Evolutionary conservation across 2,329 filamentous ascomycete species (phyloP), one percentile per base, ranked within the genome.

Genomic region (Xylariaceae sp.): DNA sequence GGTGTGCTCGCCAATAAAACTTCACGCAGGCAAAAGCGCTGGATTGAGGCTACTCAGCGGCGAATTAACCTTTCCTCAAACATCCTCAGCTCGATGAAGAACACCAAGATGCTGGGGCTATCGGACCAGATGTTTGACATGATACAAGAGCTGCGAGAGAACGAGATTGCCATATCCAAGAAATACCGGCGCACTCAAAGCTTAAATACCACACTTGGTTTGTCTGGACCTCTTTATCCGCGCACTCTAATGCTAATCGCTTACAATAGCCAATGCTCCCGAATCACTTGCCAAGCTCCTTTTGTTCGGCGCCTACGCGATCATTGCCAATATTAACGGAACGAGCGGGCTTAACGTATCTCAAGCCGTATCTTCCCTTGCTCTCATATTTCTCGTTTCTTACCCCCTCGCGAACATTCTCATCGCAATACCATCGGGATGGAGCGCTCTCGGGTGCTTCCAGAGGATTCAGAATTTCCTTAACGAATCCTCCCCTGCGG

Each of bases 21-120:
- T n/a, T 48, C 51, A 7, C 47, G 45, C 19, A 54, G 31, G n/a
- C 51, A 54, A 18, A 54, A 47, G 17, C 38, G 22, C 14, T 51
- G 50, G 54, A 47, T 52, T 22, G 51, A 52, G 19, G 41, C 46
- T 9, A 47, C 51, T 40, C 48, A 52, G 19, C 31, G 44, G 22
- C 47, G 50, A 17, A 53, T 53, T 19, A 47, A 51, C 31, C 46
- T 52, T 28, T 50, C 51, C 2, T 57, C 52, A 12, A 43, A 46
- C 19, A 47, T 52, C 12, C 48, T 55, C 14, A 42, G 48, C 18
- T 48, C 39, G 13, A 54, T 57, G 46, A 57, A 52, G 33, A 52
- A 42, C 36, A 42, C 55, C 22, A 57, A 55, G 42, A 55, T 57
- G 54, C n/a, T 51, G 13, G 54, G 54, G 17, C 48, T 57, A 5